Evolutionary conservation across 495 filamentous ascomycete species (phyloP).

Genomic region (Saxispiralis lemnorum): DNA sequence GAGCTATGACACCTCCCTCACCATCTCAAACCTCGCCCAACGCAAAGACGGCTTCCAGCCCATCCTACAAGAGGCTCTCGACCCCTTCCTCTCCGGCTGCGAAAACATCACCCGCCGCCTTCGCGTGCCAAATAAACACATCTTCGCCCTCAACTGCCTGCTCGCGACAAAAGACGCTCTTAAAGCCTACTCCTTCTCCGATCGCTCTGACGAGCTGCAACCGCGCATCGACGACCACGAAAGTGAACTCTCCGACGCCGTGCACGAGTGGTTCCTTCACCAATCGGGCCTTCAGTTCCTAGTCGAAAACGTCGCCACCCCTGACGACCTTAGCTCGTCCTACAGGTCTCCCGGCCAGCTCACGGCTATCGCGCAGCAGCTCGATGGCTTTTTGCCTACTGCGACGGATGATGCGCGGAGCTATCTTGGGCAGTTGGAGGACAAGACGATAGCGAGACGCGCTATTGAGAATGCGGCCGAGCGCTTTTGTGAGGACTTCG

Average conservation of each 20-base stretch:
- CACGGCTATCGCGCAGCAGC: constrained; percentile 46
- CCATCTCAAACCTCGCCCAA: constrained; percentile 31
- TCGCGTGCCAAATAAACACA: constrained; percentile 36
- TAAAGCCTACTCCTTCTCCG: constrained; percentile 39
- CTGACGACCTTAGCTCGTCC: constrained; percentile 34
- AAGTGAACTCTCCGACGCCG: constrained; percentile 35
- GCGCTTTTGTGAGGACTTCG: constrained; percentile 78
- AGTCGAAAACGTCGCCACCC: constrained; percentile 39
- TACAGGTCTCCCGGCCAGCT: constrained; percentile 44
- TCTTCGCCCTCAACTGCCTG: constrained; percentile 74
- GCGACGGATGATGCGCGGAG: constrained; percentile 82
- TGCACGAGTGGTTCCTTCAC: constrained; percentile 51
- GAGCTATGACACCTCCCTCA: constrained; percentile 66
- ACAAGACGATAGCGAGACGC: constrained; percentile 47
- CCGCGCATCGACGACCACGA: constrained; percentile 24
- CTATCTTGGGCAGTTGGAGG: constrained; percentile 54
- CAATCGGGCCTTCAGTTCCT: constrained; percentile 57
- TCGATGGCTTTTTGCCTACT: constrained; percentile 84
- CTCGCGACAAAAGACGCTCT: constrained; percentile 37
- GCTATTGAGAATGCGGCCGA: constrained; percentile 73
- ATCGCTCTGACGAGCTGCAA: constrained; percentile 30
- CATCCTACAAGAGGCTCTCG: constrained; percentile 65
- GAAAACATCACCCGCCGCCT: constrained; percentile 49
- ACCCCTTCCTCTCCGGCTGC: constrained; percentile 66
- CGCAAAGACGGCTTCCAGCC: constrained; percentile 39